Base-by-base conservation (phyloP, 371 early-diverging fungal species). In the Mucor irregularis region DNA sequence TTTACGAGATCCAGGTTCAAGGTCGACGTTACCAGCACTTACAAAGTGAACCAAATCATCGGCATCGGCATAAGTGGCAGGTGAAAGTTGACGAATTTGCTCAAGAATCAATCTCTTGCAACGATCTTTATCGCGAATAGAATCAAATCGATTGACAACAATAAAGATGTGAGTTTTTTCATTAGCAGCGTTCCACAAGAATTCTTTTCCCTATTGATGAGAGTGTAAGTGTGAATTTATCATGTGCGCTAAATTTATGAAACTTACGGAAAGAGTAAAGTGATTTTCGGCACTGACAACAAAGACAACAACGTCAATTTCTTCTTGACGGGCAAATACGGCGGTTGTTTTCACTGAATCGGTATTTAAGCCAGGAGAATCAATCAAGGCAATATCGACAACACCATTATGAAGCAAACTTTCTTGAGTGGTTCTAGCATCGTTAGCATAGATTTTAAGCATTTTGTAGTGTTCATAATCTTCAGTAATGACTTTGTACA, bases 261-360 rank as follows among this genome's bases (percentile, higher is more conserved):
- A 13, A 30, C 44, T 72, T 75, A 88, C 92, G 40, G 96, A 95
- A 37, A 97, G 85, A 7, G 99, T 99, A 62, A 99, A 97, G 69
- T 97, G 97, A 64, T 99, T 97, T 69, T 95, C 98, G 14, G 99
- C 97, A 66, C 94, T 94, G 46, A 99, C 97, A 14, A 97, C 94
- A 85, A 99, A 98, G n/a, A 99, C 93, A 43, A 99, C 91, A 8
- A 96, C 97, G 66, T 99, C 99, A 65, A 99, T 99, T 66, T 96
- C 97, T 66, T 96, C 95, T 75, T 97, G 97, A 53, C 94, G 90
- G 7, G 97, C 91, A 85, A 97, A 96, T 5, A 97, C 82, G 43
- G 94, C 88, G 6, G 92, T 96, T 21, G 99, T 99, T 73, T 97
- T 95, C 64, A 95, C 82, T 17, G 94, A 91, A 70, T 99, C 99